Evolutionary conservation across 164 flowering plant species (phyloP), one percentile per base, ranked within the genome.

Genomic region (Santalum album): DNA sequence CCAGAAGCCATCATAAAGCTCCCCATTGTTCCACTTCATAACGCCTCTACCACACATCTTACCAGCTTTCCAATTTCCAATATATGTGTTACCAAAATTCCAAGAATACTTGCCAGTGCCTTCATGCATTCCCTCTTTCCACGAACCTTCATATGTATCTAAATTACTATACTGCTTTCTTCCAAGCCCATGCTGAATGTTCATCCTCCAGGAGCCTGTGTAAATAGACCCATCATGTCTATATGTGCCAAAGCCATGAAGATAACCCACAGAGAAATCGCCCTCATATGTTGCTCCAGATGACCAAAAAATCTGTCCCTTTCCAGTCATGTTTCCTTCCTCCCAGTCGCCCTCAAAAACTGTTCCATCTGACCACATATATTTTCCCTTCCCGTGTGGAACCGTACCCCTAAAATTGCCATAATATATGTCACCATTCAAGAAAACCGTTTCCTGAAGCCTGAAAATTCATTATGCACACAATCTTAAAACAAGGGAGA

Each of bases 31-130:
- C 94, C 87, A 86, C 57, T 75, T 80, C 81, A 92, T 75, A 36
- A 78, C 69, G 43, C 98, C 98, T 75, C 84, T 78, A 24, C 97
- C 99, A 70, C 65, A 65, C 90, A 89, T 89, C 61, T 66, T 78
- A 32, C 96, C 99, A 55, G 61, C 69, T 73, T 85, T 92, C 96
- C 94, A 83, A 54, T 69, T 77, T 9, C 97, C 99, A 63, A 67
- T 64, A 61, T 89, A 92, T 23, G 63, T 53, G 68, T 78, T 76
- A 19, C 84, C 91, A 57, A 52, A 66, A 53, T 47, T 65, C 99
- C 99, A 92, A 22, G 60, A 57, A 72, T 89, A 92, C 49, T 66
- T 71, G 35, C 99, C 96, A 57, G 74, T 51, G 23, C 97, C 99
- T 58, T 87, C 85, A 40, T 62, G 84, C 17, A 75, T 57, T 53